Conservation (phyloP, 257 asterid species). For the Solanum raphanifolium region DNA sequence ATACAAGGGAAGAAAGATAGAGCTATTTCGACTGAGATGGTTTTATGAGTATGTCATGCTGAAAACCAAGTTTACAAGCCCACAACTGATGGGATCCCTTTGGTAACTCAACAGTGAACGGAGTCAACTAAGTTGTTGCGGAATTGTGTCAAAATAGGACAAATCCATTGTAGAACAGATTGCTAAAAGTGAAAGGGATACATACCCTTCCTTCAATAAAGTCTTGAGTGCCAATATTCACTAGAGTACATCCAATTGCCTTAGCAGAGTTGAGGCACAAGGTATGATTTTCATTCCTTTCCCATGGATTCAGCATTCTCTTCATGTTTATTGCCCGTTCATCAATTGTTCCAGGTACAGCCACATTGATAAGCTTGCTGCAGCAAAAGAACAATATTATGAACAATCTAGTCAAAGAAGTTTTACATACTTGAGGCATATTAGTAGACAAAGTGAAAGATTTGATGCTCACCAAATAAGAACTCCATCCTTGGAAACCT, state of each 20-base stretch:
- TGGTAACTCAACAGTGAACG: neutral
- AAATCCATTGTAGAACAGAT: neutral
- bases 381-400: conserved; percentile 11
- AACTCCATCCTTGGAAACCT: conserved; percentile 93
- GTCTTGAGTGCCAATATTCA: conserved; percentile 94
- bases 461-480: conserved; percentile 67
- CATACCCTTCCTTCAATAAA: conserved; percentile 97
- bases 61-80: neutral
- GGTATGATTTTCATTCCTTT: conserved; percentile 96
- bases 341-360: conserved; percentile 95
- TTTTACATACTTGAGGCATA: neutral
- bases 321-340: conserved; percentile 95
- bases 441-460: neutral
- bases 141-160: neutral
- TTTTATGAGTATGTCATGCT: neutral
- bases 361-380: conserved; percentile 97
- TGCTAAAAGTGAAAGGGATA: neutral
- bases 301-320: conserved; percentile 92
- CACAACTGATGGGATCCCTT: neutral
- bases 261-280: conserved; percentile 96
- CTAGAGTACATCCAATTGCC: conserved; percentile 97
- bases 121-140: neutral
- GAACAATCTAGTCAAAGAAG: neutral
- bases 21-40: neutral
- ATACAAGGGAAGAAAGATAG: neutral